Conservation (phyloP, 352 stramenopile genomes). For the Peronospora destructor region DNA sequence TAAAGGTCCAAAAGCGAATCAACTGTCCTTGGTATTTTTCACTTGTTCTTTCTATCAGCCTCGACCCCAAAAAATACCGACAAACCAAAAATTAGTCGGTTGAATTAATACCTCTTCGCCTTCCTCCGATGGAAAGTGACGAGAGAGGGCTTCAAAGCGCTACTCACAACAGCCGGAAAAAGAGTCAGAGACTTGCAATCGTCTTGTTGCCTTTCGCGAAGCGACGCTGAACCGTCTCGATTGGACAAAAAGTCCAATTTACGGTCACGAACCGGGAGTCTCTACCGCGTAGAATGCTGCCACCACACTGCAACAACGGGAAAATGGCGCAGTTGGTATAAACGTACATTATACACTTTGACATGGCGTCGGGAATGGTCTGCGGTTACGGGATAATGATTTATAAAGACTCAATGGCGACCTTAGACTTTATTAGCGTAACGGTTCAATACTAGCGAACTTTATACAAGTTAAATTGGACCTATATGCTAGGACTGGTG, state of each 20-base stretch:
- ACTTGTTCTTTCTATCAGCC: background rate
- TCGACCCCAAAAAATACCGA: constrained; percentile 41
- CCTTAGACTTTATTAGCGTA: background rate
- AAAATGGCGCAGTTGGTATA: background rate
- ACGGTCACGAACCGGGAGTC: background rate
- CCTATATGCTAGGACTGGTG: background rate
- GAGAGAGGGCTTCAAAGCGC: constrained; percentile 14
- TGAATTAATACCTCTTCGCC: background rate
- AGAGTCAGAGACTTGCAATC: constrained; percentile 17
- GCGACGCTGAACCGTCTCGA: constrained; percentile 4
- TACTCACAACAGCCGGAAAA: constrained; percentile 20
- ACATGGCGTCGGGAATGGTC: background rate
- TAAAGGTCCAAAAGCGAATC: no score
- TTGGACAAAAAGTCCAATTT: constrained; percentile 9
- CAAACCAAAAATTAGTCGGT: constrained; percentile 26
- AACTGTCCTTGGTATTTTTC: no score
- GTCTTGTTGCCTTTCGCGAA: constrained; percentile 16
- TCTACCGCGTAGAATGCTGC: background rate
- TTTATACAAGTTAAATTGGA: no score
- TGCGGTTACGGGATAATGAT: background rate
- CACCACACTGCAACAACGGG: background rate
- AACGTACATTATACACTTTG: background rate
- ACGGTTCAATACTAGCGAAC: no score
- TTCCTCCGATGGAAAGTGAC: constrained; percentile 27
- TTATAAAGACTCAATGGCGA: background rate